Percentiles rank a stretch among this genome's conserved stretches.
Conservation (phyloP, 352 stramenopile genomes). For the Pythium monospermum region DNA sequence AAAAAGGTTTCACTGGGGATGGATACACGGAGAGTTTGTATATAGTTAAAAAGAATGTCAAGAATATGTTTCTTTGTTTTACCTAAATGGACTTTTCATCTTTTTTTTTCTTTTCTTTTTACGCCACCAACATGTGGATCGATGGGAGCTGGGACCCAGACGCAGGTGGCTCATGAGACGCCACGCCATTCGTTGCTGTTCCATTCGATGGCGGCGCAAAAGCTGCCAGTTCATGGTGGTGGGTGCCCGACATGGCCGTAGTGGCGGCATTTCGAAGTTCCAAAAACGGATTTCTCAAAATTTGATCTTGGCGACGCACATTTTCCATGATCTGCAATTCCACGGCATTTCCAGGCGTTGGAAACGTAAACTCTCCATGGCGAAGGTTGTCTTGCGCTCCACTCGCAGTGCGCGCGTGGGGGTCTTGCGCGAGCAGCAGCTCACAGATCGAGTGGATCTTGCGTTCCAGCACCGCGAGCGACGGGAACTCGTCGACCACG, state of each 20-base stretch:
- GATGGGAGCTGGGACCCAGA: slow-evolving; percentile 55
- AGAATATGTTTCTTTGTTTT: no score
- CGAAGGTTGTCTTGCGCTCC: no score
- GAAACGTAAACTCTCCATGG: slow-evolving; percentile 71
- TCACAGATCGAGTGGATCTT: slow-evolving; percentile 68
- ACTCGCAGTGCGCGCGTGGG: slow-evolving; percentile 32
- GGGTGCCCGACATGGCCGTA: no score
- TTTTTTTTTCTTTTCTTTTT: no score
- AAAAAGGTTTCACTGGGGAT: slow-evolving; percentile 1
- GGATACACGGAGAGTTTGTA: background rate
- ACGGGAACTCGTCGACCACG: slow-evolving; percentile 72
- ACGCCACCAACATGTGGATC: slow-evolving; percentile 71
- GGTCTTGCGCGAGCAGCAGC: slow-evolving; percentile 11
- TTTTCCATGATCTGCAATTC: slow-evolving; percentile 27
- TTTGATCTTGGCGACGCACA: slow-evolving; percentile 10
- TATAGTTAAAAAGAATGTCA: slow-evolving; percentile 16
- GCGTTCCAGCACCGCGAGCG: slow-evolving; percentile 59
- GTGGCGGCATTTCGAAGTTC: slow-evolving; percentile 11
- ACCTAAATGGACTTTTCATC: no score
- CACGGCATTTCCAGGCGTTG: slow-evolving; percentile 51
- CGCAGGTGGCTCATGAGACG: no score
- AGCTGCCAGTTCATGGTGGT: slow-evolving; percentile 15
- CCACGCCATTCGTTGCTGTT: no score
- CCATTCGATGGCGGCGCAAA: no score
- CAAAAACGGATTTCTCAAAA: slow-evolving; percentile 22